Base-by-base conservation (phyloP, 371 early-diverging fungal species). In the Chytridium lagenaria region DNA sequence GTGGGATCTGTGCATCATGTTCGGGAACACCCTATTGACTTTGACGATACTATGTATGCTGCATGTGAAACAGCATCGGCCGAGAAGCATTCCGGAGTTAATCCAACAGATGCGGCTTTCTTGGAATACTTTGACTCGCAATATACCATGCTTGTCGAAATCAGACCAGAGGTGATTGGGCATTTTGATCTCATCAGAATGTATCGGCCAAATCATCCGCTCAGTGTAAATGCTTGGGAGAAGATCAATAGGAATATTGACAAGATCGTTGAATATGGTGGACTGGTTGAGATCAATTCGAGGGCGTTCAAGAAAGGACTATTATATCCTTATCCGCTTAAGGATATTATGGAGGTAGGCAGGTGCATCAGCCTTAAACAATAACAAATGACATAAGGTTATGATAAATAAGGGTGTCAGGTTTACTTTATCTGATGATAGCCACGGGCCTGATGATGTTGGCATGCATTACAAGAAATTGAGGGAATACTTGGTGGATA, bases 1-100 rank as follows among this genome's bases (percentile, higher is more conserved):
- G 95, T 98, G n/a, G 98, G 98, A 0, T 96, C 96, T 0, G 82
- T 97, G 49, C 98, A 98, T 80, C 98, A 98, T 72, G 89, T 94
- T 1, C 77, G 83, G 40, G 87, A 85, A 0, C 80, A 89, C 23
- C 95, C 98, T 1, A 87, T 97, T 75, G 98, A 97, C 76, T 97
- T 92, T 74, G 90, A 92, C 44, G 36, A 28, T 87, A 84, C 34
- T 0, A 59, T 70, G 51, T 78, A 74, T 44, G 78, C 78, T 10
- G 68, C 64, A 57, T 75, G 82, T 61, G 74, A 63, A 55, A 75
- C 28, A 26, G 75, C 39, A 67, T 72, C 16, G 39, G 70, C 36
- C 50, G 80, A 23, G 37, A 61, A 61, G 23, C 31, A 61, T 23
- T 15, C 61, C 7, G 31, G 3, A 30, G 81, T 63, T 39, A 26